Conservation (phyloP, 1,284 basidiomycete species). For the Trichosporon inkin region DNA sequence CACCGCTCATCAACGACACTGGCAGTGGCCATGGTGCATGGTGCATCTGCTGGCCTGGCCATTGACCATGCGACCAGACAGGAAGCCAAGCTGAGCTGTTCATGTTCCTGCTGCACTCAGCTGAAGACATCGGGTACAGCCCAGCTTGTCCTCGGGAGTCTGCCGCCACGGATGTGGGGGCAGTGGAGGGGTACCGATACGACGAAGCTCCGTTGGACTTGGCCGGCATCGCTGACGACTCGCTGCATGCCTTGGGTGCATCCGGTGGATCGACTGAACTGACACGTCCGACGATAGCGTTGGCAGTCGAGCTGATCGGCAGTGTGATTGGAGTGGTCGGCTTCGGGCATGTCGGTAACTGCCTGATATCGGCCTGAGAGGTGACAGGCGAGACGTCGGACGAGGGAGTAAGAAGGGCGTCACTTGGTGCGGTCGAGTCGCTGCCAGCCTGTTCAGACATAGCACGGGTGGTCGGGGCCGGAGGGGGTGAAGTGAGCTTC, state of each 20-base stretch:
- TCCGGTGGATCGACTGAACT: no score
- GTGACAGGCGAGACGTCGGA: background rate
- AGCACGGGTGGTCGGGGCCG: conserved; percentile 12
- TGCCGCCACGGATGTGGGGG: no score
- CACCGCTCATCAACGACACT: background rate
- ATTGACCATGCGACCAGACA: background rate
- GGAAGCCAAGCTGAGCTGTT: background rate
- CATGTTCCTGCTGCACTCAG: background rate
- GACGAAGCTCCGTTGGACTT: no score
- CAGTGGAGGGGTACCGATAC: no score
- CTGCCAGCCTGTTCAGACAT: conserved; percentile 11
- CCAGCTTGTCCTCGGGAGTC: no score
- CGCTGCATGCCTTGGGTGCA: no score
- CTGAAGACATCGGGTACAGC: background rate
- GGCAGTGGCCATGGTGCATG: background rate
- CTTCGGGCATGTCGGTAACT: background rate
- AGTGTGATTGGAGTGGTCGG: background rate
- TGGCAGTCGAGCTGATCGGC: background rate
- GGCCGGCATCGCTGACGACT: no score
- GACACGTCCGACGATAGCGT: background rate
- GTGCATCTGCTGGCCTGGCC: background rate
- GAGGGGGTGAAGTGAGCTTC: conserved; percentile 3
- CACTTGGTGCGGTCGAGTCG: background rate
- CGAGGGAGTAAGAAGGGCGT: background rate
- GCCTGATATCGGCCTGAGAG: background rate